These are phyloP conservation scores for Chrysoporthe cubensis DNA, from an alignment of 2,329 filamentous ascomycete genomes.

Conservation along the genomic window DNA sequence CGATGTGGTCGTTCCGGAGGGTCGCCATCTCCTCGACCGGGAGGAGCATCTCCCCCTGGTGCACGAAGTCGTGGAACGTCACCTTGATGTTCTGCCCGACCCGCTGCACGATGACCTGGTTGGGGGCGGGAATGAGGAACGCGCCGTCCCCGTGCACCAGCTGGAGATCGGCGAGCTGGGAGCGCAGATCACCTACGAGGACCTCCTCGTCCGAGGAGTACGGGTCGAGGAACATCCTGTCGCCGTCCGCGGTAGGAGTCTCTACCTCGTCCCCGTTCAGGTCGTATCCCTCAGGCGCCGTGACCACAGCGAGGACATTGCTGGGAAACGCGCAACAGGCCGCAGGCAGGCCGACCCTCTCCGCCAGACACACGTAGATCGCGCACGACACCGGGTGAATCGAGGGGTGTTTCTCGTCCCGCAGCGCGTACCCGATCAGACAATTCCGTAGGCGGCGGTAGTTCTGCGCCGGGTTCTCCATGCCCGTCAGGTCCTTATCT, in stretches of 20 bases:
- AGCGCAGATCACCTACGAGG: constrained; percentile 59
- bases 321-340: constrained; percentile 81
- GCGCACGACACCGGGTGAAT: constrained; percentile 84
- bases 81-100: constrained; percentile 81
- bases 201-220: constrained; percentile 74
- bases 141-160: constrained; percentile 47
- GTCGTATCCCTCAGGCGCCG: constrained; percentile 61
- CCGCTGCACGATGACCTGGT: constrained; percentile 71
- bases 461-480: constrained; percentile 63
- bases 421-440: constrained; percentile 81
- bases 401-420: constrained; percentile 73
- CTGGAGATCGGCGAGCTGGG: constrained; percentile 57
- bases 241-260: constrained; percentile 45
- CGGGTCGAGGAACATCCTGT: constrained; percentile 82
- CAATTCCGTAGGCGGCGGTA: constrained; percentile 86
- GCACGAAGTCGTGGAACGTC: constrained; percentile 59
- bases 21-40: constrained; percentile 43
- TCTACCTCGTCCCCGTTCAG: constrained; percentile 55
- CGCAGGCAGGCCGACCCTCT: constrained; percentile 74
- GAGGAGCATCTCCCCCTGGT: constrained; percentile 27
- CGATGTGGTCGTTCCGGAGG: constrained; percentile 54
- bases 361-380: constrained; percentile 82
- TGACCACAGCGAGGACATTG: constrained; percentile 82
- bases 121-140: constrained; percentile 67
- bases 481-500: constrained; percentile 69